Base-by-base conservation (phyloP, 352 stramenopile species). In the Globisporangium polare region DNA sequence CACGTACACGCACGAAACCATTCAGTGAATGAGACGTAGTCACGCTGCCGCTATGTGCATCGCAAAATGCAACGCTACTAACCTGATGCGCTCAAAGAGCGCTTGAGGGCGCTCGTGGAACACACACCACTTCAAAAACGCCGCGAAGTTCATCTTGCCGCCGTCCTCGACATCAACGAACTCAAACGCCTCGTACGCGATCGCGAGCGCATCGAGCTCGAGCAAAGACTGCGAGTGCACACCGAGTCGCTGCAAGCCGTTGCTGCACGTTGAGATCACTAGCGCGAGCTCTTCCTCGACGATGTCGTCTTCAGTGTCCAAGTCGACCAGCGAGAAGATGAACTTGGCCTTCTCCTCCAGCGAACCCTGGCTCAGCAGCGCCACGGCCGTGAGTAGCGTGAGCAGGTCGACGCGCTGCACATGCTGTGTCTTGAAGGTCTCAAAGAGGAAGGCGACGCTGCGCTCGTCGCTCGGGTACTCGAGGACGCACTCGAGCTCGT, bases 241-340 rank as follows among this genome's bases (percentile, higher is more conserved):
- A 0, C 70, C 65, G 0, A 91, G 67, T 0, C 77, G 67, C 3
- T 53, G 42, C 12, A 93, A 53, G 0, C 81, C 83, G 12, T 78
- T 64, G 37, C 58, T 77, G 45, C 73, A 86, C 7, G 78, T 64
- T 12, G 74, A 75, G n/a, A 93, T 68, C 3, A 88, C 60, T 52
- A 93, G 72, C 26, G 78, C 81, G 47, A 93, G 67, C 64, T 90
- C 81, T 33, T 80, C 72, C 59, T 89, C 79, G 60, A 82, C 73
- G 43, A 90, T 81, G 58, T 92, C 83, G 65, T 92, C 83, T 52
- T 92, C 83, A 1, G 68, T 79, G 57, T 92, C 81, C 47, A 92
- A 67, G 58, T 90, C 83, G 41, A 90, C 77, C 49, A 90, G 70
- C 39, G 71, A 52, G 64, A 92, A 92, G 2, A 92, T 59, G 35